Base-by-base conservation (phyloP, 2,329 filamentous ascomycete species). In the Botrytis porri region DNA sequence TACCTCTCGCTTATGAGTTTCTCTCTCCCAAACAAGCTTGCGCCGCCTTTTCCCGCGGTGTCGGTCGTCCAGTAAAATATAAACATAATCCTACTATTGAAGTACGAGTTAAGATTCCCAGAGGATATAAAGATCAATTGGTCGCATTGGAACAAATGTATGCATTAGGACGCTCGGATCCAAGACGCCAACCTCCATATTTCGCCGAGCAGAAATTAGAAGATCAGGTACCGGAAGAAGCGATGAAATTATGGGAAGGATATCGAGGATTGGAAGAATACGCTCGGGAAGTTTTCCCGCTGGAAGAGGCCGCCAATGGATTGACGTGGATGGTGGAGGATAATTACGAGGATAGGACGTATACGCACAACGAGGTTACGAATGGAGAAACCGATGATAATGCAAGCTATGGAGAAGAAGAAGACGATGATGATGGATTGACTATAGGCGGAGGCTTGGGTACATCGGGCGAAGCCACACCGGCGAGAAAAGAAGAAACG, bases 241-340 rank as follows among this genome's bases (percentile, higher is more conserved):
- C 95, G 1, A 85, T 95, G 75, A 88, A 92, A 77, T 84, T 99
- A 37, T 98, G 96, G 96, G 93, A 97, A 80, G 96, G 94, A 6
- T 94, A 94, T 77, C 88, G 96, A 71, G 93, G 93, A 43, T 88
- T 98, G 77, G 94, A 98, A 81, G 96, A 98, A 82, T 99, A 98
- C 81, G 95, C 95, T 1, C 88, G 93, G 66, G 96, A 98, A 81
- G 94, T 97, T 41, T 98, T 98, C 79, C 93, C 94, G 0, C 87
- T 98, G 20, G 96, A 99, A 82, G 96, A 99, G 83, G 92, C 95
- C 78, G 94, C 94, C 45, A 98, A 98, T 81, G 95, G 95, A 8
- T 84, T 96, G 80, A 93, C 92, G 25, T 99, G 96, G 96, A 98
- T 98, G 95, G 80, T 87, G 61, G 86, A 88, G 7, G 86, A 86